Base-by-base conservation (phyloP, 352 stramenopile species). In the Phytopythium montanum region DNA sequence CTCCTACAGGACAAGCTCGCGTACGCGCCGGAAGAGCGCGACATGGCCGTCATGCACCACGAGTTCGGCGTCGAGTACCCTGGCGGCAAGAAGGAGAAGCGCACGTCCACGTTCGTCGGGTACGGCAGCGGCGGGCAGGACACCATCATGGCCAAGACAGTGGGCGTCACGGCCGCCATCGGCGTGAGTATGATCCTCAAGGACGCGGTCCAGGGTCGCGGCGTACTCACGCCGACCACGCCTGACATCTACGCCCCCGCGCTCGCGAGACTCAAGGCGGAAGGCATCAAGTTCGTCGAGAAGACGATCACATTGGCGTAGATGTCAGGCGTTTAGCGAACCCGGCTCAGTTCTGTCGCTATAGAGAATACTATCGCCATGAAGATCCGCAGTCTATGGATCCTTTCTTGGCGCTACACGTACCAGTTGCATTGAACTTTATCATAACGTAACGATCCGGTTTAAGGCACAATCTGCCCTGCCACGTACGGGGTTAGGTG, bases 71-170 rank as follows among this genome's bases (percentile, higher is more conserved):
- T 94, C 26, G 75, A 91, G 48, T 91, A 87, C 53, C 65, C 76
- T 39, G 82, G 95, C 53, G 85, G 81, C 41, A 87, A 83, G 57
- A 85, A 87, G 59, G 90, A 98, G 73, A 85, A 75, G 61, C 87
- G 96, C 36, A 92, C 82, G 10, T 97, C 89, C 2, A 97, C 85
- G 13, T 91, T 98, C 31, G 82, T 98, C 31, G 87, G 94, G 5
- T 98, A 98, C 65, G 95, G 94, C 13, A 87, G 85, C 7, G 36
- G 34, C 34, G 83, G 90, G 8, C 36, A 49, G 14, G 94, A 97
- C 73, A 97, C 92, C 3, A 90, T 97, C 34, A 99, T 99, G 96
- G 89, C 90, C 19, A 97, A 97, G 70, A 98, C 95, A 12, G 96
- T 99, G 28, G 96, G 96, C 8, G 86, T 98, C 48, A 97, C 92